Evolutionary conservation across 441 rosid species (phyloP).

Genomic region (Croton laevigatus): DNA sequence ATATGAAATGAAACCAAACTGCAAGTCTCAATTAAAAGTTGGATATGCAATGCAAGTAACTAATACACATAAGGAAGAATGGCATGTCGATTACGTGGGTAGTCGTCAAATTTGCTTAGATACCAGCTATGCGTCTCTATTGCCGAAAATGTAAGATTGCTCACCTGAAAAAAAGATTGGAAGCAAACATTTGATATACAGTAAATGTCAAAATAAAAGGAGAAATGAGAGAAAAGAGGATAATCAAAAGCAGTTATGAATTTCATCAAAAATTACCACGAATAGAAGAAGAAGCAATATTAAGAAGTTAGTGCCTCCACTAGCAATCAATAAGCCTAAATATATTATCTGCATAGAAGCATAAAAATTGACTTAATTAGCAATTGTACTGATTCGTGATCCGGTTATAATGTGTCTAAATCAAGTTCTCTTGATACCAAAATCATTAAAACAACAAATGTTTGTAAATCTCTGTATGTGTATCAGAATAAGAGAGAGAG

Average conservation of each 20-base stretch:
- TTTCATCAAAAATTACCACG: slow-evolving; percentile 45
- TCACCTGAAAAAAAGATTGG: slow-evolving; percentile 44
- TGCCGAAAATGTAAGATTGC: slow-evolving; percentile 58
- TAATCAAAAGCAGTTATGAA: not conserved
- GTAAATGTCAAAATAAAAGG: not conserved
- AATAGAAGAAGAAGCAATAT: slow-evolving; percentile 57
- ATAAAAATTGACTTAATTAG: not conserved
- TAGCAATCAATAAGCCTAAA: slow-evolving; percentile 56
- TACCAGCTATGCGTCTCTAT: slow-evolving; percentile 80
- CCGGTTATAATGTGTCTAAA: not conserved
- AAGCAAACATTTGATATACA: not conserved
- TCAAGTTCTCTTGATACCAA: not conserved
- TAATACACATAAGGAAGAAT: slow-evolving; percentile 53
- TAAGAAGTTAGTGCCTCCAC: slow-evolving; percentile 67
- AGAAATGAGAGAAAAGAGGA: not conserved
- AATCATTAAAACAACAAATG: not conserved
- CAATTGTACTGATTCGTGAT: not conserved
- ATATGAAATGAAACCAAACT: too few species aligned
- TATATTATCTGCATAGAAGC: slow-evolving; percentile 58
- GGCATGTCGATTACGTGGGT: slow-evolving; percentile 50
- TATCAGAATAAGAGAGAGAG: not conserved
- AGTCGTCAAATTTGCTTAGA: slow-evolving; percentile 55
- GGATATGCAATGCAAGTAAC: too few species aligned
- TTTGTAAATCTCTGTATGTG: not conserved
- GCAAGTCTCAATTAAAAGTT: too few species aligned